Conservation (phyloP, 2,329 filamentous ascomycete species). For the Talaromyces sp. region DNA sequence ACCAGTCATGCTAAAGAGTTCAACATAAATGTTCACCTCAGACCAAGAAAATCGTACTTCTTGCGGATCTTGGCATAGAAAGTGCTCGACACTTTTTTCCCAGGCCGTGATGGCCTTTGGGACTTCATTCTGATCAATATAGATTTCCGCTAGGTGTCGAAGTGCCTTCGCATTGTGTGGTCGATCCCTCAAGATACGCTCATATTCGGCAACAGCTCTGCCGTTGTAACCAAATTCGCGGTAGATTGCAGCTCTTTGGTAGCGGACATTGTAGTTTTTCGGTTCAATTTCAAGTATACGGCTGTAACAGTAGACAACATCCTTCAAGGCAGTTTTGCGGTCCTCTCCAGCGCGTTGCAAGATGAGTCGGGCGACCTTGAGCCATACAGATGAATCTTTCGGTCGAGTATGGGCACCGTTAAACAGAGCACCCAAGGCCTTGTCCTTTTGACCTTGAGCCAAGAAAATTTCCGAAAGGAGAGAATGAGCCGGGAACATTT, state of each 20-base stretch:
- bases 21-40: constrained; percentile 81
- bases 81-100: constrained; percentile 55
- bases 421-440: constrained; percentile 59
- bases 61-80: constrained; percentile 47
- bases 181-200: constrained; percentile 56
- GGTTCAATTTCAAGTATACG: constrained; percentile 58
- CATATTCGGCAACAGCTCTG: constrained; percentile 55
- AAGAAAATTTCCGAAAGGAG: constrained; percentile 62
- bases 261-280: constrained; percentile 56
- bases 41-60: constrained; percentile 67
- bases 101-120: constrained; percentile 55
- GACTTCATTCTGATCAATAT: constrained; percentile 55
- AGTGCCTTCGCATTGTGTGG: constrained; percentile 59
- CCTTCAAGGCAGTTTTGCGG: constrained; percentile 45
- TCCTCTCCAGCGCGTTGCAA: constrained; percentile 52
- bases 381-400: constrained; percentile 60
- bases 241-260: constrained; percentile 59
- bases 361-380: constrained; percentile 59
- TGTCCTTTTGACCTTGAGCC: constrained; percentile 58
- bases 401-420: constrained; percentile 61
- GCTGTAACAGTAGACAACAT: constrained; percentile 57
- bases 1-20: constrained; percentile 70
- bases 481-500: constrained; percentile 64
- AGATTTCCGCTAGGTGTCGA: constrained; percentile 59
- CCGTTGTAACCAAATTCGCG: constrained; percentile 52